Conservation (phyloP, 192 early-diverging fungal genomes). For the Rhizophagus sp. region DNA sequence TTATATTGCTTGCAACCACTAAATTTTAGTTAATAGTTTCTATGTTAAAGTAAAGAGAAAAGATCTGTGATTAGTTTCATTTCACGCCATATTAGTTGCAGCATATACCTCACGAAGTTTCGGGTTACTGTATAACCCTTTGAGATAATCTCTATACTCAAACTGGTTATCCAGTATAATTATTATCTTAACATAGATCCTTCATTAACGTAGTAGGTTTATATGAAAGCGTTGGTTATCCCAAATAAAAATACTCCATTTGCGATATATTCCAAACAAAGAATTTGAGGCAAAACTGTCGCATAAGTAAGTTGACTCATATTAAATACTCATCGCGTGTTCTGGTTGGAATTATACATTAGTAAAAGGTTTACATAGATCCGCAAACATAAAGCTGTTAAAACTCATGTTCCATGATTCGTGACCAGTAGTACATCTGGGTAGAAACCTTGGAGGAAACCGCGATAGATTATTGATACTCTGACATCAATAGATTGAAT, state of each 20-base stretch:
- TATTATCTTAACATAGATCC: neutral
- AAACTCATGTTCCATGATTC: too few relatives aligned
- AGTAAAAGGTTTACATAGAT: too few relatives aligned
- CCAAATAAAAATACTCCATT: slow-evolving; percentile 14
- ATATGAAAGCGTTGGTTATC: neutral
- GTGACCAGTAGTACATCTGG: too few relatives aligned
- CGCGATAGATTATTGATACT: too few relatives aligned
- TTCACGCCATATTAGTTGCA: too few relatives aligned
- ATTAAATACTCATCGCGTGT: neutral
- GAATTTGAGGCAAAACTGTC: neutral
- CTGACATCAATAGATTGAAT: too few relatives aligned
- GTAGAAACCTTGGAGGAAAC: too few relatives aligned
- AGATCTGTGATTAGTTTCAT: too few relatives aligned
- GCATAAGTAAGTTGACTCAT: neutral
- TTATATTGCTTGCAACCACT: slow-evolving; percentile 28
- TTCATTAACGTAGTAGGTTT: slow-evolving; percentile 25
- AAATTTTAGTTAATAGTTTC: too few relatives aligned
- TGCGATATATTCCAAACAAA: slow-evolving; percentile 1
- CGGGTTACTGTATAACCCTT: slow-evolving; percentile 5
- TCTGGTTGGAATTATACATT: neutral
- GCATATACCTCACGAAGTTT: slow-evolving; percentile 9
- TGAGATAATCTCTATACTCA: neutral
- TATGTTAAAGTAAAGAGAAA: too few relatives aligned
- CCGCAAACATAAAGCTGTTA: too few relatives aligned
- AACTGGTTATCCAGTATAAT: too few relatives aligned